A percentile compares a stretch with the other conserved stretches of the same genome.
phyloP scores from a whole-genome alignment of 2,329 filamentous ascomycete species.

The Pseudogymnoascus sp. region DNA sequence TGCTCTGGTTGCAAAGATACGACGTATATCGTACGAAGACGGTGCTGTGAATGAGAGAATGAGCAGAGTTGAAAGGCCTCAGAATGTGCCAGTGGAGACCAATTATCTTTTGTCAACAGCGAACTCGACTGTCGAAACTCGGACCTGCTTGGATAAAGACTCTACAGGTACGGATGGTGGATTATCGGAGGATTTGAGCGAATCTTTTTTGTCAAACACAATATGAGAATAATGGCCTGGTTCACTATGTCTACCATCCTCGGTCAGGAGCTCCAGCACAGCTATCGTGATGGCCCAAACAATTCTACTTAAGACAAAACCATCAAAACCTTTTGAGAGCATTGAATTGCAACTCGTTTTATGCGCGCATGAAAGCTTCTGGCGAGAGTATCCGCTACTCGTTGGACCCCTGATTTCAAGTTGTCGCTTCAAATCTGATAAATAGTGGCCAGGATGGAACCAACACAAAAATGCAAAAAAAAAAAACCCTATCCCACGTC shows the following conservation, averaged over 20 bases:
- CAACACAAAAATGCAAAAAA: neutral
- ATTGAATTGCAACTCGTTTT: neutral
- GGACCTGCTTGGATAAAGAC: neutral
- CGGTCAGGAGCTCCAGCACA: neutral
- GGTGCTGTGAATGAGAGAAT: neutral
- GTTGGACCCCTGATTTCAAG: neutral
- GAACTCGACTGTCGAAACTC: neutral
- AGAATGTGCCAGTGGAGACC: neutral
- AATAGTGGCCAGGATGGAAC: neutral
- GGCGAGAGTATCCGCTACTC: neutral
- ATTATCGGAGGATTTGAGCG: neutral
- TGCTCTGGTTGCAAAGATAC: slow-evolving; percentile 1
- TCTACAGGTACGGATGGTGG: neutral
- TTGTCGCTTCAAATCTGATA: neutral
- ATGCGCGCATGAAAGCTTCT: neutral
- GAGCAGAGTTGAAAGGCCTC: neutral
- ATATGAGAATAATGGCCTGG: no score
- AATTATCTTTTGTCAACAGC: neutral
- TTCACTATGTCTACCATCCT: neutral
- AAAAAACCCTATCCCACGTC: neutral
- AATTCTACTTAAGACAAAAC: neutral
- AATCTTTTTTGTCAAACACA: neutral
- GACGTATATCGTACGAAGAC: neutral
- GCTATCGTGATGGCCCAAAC: neutral
- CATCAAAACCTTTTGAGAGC: neutral